A percentile compares a stretch with the other conserved stretches of the same genome.
Evolutionary conservation across 257 asterid genomes (phyloP).

Genomic region (Catharanthus roseus): DNA sequence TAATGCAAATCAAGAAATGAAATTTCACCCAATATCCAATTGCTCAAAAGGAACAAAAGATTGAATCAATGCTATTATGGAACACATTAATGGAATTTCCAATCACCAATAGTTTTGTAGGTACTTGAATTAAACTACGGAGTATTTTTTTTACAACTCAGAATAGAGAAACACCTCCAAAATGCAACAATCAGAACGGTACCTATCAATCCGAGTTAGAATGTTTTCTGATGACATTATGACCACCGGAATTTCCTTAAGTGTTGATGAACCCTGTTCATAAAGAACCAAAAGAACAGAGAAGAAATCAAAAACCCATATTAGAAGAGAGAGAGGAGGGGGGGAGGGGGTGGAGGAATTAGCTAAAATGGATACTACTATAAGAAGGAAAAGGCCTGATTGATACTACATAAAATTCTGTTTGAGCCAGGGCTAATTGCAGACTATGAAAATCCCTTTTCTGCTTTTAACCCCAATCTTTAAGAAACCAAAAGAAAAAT

Average conservation of each 20-base stretch:
- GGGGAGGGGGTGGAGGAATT: too few species aligned
- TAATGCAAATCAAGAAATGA: not conserved
- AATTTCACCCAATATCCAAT: not conserved
- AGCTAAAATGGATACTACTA: too few species aligned
- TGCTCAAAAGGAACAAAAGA: not conserved
- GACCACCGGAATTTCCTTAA: slow-evolving; percentile 77
- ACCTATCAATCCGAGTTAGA: slow-evolving; percentile 74
- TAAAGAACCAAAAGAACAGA: not conserved
- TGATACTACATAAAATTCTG: not conserved
- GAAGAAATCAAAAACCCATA: not conserved
- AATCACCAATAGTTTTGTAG: not conserved
- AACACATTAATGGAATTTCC: not conserved
- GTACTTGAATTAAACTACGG: not conserved
- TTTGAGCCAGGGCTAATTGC: not conserved
- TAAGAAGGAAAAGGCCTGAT: not conserved
- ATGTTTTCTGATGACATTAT: slow-evolving; percentile 86
- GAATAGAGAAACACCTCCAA: not conserved
- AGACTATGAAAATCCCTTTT: not conserved
- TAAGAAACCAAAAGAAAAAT: not conserved
- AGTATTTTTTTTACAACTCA: not conserved
- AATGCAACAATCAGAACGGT: not conserved
- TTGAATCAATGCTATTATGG: not conserved
- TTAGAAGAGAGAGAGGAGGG: not conserved
- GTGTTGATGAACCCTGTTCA: slow-evolving; percentile 58
- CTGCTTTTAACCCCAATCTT: not conserved